Evolutionary conservation across 345 rosid genomes (phyloP).

Genomic region (Leavenworthia alabamica): DNA sequence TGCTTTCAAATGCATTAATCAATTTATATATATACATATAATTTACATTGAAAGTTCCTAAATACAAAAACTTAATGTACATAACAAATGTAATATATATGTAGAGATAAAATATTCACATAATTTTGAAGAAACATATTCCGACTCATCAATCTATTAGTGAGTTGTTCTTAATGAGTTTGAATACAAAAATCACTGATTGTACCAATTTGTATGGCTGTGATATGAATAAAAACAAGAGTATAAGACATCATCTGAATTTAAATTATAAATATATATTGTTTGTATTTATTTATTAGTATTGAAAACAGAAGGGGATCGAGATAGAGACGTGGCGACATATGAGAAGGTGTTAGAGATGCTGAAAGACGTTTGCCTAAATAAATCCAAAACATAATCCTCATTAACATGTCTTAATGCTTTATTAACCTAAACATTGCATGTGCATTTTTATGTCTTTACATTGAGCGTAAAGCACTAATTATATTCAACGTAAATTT

Average conservation of each 20-base stretch:
- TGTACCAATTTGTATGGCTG: background rate
- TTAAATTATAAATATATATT: background rate
- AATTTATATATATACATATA: background rate
- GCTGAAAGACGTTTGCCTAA: constrained; percentile 26
- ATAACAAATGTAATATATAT: background rate
- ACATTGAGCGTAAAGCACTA: background rate
- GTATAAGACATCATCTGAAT: background rate
- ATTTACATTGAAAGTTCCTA: background rate
- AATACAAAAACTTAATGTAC: too few species aligned
- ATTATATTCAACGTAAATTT: background rate
- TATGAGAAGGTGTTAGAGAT: background rate
- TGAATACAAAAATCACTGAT: background rate
- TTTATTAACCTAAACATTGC: constrained; percentile 20
- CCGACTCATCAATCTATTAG: background rate
- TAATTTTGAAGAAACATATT: background rate
- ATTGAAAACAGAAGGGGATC: background rate
- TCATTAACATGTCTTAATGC: constrained; percentile 15
- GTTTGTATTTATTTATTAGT: background rate
- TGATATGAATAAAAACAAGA: background rate
- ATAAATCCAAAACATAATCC: constrained; percentile 26
- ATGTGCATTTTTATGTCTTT: constrained; percentile 23
- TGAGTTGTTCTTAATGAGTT: background rate
- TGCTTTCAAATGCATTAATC: background rate
- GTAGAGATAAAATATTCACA: background rate
- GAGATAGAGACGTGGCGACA: constrained; percentile 13